These are phyloP conservation scores for Pyricularia sp. DNA, from an alignment of 2,329 filamentous ascomycete species.

Conservation along the genomic window DNA sequence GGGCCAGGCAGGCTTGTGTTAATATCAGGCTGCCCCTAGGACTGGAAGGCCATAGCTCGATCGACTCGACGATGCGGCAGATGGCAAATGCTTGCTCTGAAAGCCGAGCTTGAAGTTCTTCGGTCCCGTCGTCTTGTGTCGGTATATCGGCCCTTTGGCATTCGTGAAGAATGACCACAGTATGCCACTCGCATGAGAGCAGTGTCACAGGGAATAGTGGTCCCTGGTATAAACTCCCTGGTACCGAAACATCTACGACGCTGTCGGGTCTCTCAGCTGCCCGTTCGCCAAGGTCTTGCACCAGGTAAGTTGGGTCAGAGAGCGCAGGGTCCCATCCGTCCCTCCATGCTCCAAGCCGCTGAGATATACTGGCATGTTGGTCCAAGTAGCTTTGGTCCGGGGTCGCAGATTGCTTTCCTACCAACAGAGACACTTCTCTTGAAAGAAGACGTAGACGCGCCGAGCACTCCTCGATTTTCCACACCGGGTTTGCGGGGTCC, in stretches of 20 bases:
- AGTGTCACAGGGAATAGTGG: slow-evolving; percentile 68
- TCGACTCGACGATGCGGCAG: slow-evolving; percentile 70
- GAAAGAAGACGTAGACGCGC: slow-evolving; percentile 63
- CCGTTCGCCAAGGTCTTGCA: background rate
- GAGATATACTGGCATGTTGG: slow-evolving; percentile 48
- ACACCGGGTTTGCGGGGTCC: slow-evolving; percentile 53
- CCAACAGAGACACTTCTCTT: slow-evolving; percentile 71
- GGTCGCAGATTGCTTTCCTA: slow-evolving; percentile 55
- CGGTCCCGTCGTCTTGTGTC: background rate
- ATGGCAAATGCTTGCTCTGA: slow-evolving; percentile 55
- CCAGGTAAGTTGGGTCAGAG: slow-evolving; percentile 2
- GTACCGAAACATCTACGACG: slow-evolving; percentile 63
- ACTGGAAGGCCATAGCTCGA: slow-evolving; percentile 61
- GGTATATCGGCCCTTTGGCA: slow-evolving; percentile 48
- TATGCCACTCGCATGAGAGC: slow-evolving; percentile 67
- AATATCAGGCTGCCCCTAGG: slow-evolving; percentile 63
- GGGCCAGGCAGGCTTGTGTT: slow-evolving; percentile 66
- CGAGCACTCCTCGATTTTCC: slow-evolving; percentile 58
- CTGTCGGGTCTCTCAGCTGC: slow-evolving; percentile 46
- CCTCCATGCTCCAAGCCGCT: slow-evolving; percentile 37
- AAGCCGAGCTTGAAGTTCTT: slow-evolving; percentile 34
- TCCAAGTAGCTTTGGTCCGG: slow-evolving; percentile 52
- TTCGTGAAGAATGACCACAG: slow-evolving; percentile 70
- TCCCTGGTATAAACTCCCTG: slow-evolving; percentile 57
- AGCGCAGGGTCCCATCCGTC: slow-evolving; percentile 26